Conservation (phyloP, 2,329 filamentous ascomycete species). For the Metarhizium rileyi region DNA sequence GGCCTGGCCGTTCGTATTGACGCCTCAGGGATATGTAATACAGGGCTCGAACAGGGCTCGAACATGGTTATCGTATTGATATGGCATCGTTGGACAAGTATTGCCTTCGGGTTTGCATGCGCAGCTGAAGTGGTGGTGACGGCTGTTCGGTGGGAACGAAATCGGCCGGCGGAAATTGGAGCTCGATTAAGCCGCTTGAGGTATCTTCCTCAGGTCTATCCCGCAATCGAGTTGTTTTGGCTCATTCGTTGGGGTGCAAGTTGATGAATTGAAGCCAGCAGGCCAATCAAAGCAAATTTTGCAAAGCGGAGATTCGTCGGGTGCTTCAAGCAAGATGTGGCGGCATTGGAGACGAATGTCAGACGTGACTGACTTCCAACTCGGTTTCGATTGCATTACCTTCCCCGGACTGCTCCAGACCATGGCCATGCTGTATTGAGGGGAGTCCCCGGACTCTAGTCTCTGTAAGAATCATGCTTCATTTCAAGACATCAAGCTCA, state of each 20-base stretch:
- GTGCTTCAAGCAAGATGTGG: neutral
- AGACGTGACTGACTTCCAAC: too few relatives aligned
- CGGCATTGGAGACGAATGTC: neutral
- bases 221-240: neutral
- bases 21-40: too few relatives aligned
- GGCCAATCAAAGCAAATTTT: neutral
- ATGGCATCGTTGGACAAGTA: neutral
- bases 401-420: constrained; percentile 1
- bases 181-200: neutral
- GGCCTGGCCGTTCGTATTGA: too few relatives aligned
- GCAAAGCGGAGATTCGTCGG: neutral
- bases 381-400: neutral
- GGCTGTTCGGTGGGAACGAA: neutral
- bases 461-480: too few relatives aligned
- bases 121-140: neutral
- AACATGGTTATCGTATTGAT: neutral
- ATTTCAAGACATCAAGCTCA: too few relatives aligned
- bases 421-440: neutral
- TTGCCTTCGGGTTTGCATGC: neutral
- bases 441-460: neutral
- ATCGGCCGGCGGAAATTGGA: neutral
- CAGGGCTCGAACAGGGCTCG: too few relatives aligned
- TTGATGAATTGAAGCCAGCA: neutral
- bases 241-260: neutral
- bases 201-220: neutral